These are phyloP conservation scores for Cenococcum geophilum DNA, from an alignment of 495 filamentous ascomycete species.

Conservation along the genomic window DNA sequence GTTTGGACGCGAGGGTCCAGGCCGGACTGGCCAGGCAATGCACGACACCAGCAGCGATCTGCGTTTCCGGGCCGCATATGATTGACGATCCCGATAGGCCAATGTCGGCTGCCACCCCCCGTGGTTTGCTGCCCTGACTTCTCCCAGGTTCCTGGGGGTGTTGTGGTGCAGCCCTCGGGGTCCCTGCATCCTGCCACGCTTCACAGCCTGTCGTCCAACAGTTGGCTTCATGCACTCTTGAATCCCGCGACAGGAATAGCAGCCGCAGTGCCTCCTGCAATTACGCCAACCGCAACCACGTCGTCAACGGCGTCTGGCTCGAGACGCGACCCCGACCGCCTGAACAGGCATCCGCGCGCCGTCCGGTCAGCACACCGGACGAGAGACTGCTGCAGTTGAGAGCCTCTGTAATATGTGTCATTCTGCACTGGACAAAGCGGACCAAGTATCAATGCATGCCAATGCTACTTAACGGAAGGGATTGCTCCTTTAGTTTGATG, in stretches of 20 bases:
- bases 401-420: too few relatives aligned
- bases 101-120: conserved; percentile 22
- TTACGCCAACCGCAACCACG: conserved; percentile 11
- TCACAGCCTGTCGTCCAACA: conserved; percentile 19
- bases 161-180: conserved; percentile 4
- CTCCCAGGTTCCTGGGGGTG: not conserved
- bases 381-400: too few relatives aligned
- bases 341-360: not conserved
- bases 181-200: conserved; percentile 32
- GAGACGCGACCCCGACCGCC: not conserved
- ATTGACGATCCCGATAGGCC: conserved; percentile 29
- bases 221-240: conserved; percentile 18
- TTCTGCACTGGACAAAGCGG: too few relatives aligned
- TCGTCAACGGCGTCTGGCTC: conserved; percentile 16
- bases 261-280: conserved; percentile 20
- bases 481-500: too few relatives aligned
- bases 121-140: conserved; percentile 24
- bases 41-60: conserved; percentile 25
- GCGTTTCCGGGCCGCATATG: conserved; percentile 27
- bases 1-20: conserved; percentile 14
- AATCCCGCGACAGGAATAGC: conserved; percentile 15
- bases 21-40: conserved; percentile 6
- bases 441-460: too few relatives aligned
- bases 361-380: not conserved
- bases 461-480: too few relatives aligned